These are phyloP conservation scores for Daldinia eschscholtzii DNA, from an alignment of 2,329 filamentous ascomycete genomes.

Conservation along the genomic window DNA sequence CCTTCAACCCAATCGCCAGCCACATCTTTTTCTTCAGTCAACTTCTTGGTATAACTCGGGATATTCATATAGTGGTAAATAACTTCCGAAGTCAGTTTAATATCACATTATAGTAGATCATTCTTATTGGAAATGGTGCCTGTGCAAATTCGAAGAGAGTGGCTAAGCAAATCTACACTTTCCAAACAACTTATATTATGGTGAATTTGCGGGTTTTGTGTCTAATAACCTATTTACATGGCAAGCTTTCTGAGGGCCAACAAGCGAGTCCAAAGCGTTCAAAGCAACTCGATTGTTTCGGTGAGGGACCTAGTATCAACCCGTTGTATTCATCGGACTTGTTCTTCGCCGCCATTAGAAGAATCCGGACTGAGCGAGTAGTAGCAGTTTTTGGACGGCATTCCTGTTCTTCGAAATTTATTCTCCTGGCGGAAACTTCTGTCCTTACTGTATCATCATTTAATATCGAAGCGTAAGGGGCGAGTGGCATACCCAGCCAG, in stretches of 20 bases:
- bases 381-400: neutral
- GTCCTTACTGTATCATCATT: neutral
- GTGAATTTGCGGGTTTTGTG: neutral
- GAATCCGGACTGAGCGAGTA: neutral
- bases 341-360: neutral
- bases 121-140: too few species aligned
- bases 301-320: neutral
- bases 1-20: too few species aligned
- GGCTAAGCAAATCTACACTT: too few species aligned
- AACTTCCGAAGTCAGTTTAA: too few species aligned
- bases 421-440: neutral
- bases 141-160: too few species aligned
- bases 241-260: neutral
- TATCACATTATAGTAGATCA: too few species aligned
- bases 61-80: too few species aligned
- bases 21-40: too few species aligned
- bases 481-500: neutral
- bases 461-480: neutral
- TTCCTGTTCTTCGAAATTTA: neutral
- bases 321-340: neutral
- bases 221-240: neutral
- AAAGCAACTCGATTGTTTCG: neutral
- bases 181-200: neutral
- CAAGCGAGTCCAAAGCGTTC: neutral
- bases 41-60: too few species aligned